A percentile compares a stretch with the other conserved stretches of the same genome.
These are phyloP conservation scores for Porogramme epimiltina DNA, from an alignment of 1,284 basidiomycete genomes.

Conservation along the genomic window DNA sequence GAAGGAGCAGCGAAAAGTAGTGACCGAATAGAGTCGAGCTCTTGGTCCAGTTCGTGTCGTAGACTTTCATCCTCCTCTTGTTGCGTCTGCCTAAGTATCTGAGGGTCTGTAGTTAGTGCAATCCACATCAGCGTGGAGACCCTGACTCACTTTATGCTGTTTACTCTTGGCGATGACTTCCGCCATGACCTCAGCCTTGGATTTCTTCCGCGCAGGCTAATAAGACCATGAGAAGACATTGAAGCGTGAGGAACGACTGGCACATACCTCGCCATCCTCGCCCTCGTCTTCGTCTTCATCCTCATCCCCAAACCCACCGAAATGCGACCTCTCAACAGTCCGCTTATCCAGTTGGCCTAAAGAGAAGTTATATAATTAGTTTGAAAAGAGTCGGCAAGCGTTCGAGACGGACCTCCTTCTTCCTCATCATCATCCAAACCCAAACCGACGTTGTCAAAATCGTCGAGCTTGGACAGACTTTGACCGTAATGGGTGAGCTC, in stretches of 20 bases:
- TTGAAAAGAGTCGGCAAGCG: background rate
- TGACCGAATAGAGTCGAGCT: slow-evolving; percentile 82
- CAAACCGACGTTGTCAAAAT: slow-evolving; percentile 83
- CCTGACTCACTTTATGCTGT: slow-evolving; percentile 73
- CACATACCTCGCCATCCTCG: slow-evolving; percentile 47
- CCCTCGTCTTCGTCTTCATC: slow-evolving; percentile 59
- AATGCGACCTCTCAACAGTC: slow-evolving; percentile 73
- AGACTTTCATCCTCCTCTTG: slow-evolving; percentile 86
- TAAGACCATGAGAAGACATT: slow-evolving; percentile 4
- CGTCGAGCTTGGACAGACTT: slow-evolving; percentile 82
- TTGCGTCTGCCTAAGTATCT: slow-evolving; percentile 88
- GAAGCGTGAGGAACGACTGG: background rate
- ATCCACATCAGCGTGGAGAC: background rate
- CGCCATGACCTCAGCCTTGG: slow-evolving; percentile 96
- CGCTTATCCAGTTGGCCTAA: slow-evolving; percentile 68
- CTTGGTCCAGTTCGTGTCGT: slow-evolving; percentile 87
- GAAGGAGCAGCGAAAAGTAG: slow-evolving; percentile 69
- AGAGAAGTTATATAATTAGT: background rate
- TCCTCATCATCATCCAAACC: slow-evolving; percentile 74
- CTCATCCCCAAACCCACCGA: slow-evolving; percentile 85
- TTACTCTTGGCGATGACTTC: slow-evolving; percentile 99
- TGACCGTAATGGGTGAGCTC: slow-evolving; percentile 95
- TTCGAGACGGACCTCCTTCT: slow-evolving; percentile 32
- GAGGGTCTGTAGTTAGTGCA: background rate
- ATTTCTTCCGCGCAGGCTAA: slow-evolving; percentile 83